Evolutionary conservation across 1,284 basidiomycete genomes (phyloP), one percentile per base, ranked within the genome.

Genomic region (Ustilago esculenta): DNA sequence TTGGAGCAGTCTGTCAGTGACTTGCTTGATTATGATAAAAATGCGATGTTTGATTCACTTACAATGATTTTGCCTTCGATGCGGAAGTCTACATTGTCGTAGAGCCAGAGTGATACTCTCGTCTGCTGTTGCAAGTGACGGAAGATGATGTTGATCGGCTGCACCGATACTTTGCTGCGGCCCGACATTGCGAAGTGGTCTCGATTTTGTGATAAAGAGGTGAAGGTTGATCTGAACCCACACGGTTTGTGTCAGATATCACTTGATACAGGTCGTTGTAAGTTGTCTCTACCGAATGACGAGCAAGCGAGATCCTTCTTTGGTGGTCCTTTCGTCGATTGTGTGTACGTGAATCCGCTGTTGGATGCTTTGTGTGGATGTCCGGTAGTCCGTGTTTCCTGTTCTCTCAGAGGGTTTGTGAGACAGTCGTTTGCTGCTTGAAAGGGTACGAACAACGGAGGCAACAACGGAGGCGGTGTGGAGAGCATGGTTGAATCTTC

Each of bases 31-130:
- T 14, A n/a, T n/a, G n/a, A n/a, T n/a, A n/a, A n/a, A n/a, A n/a
- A n/a, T n/a, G 32, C 9, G 18, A 4, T 41, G 40, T 4, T 11
- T 15, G 6, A 29, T 49, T 48, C 30, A 67, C 67, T 57, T 46
- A 73, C 69, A 21, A 94, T 90, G 84, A 99, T 98, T 84, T 88
- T 88, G 54, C 95, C 96, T 84, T 98, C 94, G 70, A 99, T 90
- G 61, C 95, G 88, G 89, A 96, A 94, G 80, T 98, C 94, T 67
- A 90, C 87, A 83, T 98, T 98, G 83, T 98, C 96, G 81, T 94
- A 98, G 59, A 99, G 85, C 96, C 96, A 99, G 77, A 99, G 88
- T 25, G 89, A 87, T 34, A 98, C 90, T 84, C 91, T 92, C 52
- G 87, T 85, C 86, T 89, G 89, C 90, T 96, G 83, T 84, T 98